A percentile compares a stretch with the other conserved stretches of the same genome.
Conservation (phyloP, 345 rosid genomes). For the Microcos paniculata region DNA sequence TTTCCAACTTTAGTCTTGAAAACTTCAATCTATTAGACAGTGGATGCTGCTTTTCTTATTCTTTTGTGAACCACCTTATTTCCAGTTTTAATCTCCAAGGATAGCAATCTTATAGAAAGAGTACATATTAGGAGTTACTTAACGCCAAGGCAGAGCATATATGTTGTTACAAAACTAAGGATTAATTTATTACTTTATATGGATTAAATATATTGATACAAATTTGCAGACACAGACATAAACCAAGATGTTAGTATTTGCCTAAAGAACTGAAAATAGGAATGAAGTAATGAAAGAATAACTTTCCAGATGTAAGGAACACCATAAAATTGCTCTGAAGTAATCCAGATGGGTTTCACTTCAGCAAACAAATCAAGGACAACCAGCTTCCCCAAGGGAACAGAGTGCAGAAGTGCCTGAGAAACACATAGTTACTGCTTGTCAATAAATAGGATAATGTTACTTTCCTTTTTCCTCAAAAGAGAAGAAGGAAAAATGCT, state of each 20-base stretch:
- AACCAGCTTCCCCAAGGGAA: conserved; percentile 65
- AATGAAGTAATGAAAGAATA: not conserved
- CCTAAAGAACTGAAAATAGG: not conserved
- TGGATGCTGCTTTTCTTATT: not conserved
- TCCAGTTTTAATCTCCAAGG: not conserved
- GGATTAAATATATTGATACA: not conserved
- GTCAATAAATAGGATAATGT: not conserved
- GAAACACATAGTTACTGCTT: conserved; percentile 7
- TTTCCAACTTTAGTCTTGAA: not conserved
- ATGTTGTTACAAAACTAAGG: not conserved
- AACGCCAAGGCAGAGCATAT: not conserved
- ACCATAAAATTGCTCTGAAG: conserved; percentile 70
- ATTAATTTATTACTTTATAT: not conserved
- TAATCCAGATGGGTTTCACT: conserved; percentile 67
- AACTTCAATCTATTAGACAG: not conserved
- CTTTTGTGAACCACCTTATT: not conserved
- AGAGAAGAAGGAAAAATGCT: not conserved
- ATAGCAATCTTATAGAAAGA: not conserved
- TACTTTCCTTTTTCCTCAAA: not conserved
- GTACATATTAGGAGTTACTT: not conserved
- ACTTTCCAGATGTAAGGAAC: conserved; percentile 75
- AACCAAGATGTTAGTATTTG: not conserved
- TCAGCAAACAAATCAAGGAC: conserved; percentile 77
- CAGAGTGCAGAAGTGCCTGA: conserved; percentile 75
- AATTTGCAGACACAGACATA: not conserved